Evolutionary conservation across 805 yeast genomes (phyloP).

Genomic region (Starmerella gropengiesseri): DNA sequence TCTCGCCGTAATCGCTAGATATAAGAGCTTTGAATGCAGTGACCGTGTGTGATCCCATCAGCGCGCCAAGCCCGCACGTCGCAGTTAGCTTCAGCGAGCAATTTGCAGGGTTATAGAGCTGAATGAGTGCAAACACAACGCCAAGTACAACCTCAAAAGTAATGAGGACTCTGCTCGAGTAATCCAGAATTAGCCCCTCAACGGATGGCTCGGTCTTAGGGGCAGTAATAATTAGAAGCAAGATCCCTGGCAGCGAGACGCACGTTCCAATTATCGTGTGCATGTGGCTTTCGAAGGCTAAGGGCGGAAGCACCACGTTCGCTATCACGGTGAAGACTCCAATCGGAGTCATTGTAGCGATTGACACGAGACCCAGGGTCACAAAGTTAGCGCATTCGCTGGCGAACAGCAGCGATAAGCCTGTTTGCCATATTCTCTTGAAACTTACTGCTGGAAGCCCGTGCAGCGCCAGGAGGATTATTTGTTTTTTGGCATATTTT

Average conservation of each 20-base stretch:
- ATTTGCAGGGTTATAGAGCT: slow-evolving; percentile 5
- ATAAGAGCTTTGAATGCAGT: slow-evolving; percentile 36
- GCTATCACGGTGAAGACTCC: slow-evolving; percentile 42
- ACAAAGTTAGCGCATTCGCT: slow-evolving; percentile 41
- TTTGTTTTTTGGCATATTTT: slow-evolving; percentile 32
- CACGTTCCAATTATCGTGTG: slow-evolving; percentile 34
- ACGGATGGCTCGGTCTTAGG: slow-evolving; percentile 13
- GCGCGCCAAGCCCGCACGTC: slow-evolving; percentile 26
- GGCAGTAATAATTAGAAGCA: slow-evolving; percentile 34
- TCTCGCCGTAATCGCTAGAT: slow-evolving; percentile 23
- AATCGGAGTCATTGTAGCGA: slow-evolving; percentile 39
- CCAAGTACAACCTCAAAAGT: background rate
- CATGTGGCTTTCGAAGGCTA: slow-evolving; percentile 34
- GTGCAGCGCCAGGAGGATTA: slow-evolving; percentile 24
- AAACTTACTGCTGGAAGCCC: slow-evolving; percentile 19
- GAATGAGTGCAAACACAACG: background rate
- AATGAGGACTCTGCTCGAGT: background rate
- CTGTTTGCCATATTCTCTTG: slow-evolving; percentile 34
- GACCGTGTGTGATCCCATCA: slow-evolving; percentile 41
- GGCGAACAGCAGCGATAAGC: slow-evolving; percentile 34
- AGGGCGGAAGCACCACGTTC: slow-evolving; percentile 40
- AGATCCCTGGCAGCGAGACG: slow-evolving; percentile 35
- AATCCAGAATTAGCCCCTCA: background rate
- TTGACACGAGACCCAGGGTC: slow-evolving; percentile 41
- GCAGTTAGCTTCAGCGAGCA: slow-evolving; percentile 12